Percentiles rank a stretch among this genome's conserved stretches.
Conservation (phyloP, 371 early-diverging fungal genomes). For the Rhizomucor miehei region DNA sequence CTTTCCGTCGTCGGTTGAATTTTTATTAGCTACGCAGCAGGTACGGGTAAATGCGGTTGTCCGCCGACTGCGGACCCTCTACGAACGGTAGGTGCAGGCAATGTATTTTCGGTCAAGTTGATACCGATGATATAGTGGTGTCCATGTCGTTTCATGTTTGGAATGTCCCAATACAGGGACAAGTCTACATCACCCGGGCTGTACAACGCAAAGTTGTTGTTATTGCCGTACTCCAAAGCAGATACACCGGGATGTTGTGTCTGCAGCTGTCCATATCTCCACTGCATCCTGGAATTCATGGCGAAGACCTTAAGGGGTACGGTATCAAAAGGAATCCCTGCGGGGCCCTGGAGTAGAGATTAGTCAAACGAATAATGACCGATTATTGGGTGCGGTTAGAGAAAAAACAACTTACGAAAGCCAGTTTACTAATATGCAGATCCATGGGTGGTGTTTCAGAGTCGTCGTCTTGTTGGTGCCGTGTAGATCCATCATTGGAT, state of each 20-base stretch:
- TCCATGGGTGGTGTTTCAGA: conserved; percentile 33
- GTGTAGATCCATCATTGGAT: neutral
- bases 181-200: conserved; percentile 85
- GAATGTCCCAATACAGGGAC: conserved; percentile 81
- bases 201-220: conserved; percentile 69
- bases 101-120: conserved; percentile 52
- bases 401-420: conserved; percentile 54
- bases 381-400: too few relatives aligned
- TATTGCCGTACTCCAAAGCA: conserved; percentile 31
- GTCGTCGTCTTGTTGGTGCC: conserved; percentile 11
- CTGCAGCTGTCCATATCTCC: conserved; percentile 62
- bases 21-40: too few relatives aligned
- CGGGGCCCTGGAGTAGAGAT: conserved; percentile 21
- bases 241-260: conserved; percentile 66
- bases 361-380: neutral
- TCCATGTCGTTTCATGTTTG: conserved; percentile 56
- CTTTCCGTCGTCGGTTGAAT: too few relatives aligned
- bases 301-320: conserved; percentile 64
- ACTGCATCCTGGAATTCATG: conserved; percentile 67
- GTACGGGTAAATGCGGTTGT: too few relatives aligned
- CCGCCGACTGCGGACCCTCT: too few relatives aligned
- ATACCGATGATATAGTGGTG: conserved; percentile 91
- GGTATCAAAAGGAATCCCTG: conserved; percentile 41
- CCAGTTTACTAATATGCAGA: conserved; percentile 35
- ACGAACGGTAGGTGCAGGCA: neutral